Evolutionary conservation across 2,329 filamentous ascomycete genomes (phyloP).

Genomic region (Rutstroemia sydowiana): DNA sequence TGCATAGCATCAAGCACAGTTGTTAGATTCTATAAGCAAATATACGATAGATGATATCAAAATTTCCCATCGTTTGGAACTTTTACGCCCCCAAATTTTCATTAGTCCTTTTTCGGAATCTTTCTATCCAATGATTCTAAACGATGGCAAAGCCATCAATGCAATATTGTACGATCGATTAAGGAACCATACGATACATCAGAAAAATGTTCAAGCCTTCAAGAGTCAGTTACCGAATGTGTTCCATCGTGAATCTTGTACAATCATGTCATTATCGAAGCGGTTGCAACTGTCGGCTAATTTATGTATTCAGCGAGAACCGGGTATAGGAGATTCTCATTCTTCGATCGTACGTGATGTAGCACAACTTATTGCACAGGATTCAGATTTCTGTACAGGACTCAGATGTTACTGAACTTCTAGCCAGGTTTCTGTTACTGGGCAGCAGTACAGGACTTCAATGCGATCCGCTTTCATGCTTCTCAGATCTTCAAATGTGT

Average conservation of each 20-base stretch:
- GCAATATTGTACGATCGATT: slow-evolving; percentile 6
- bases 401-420: neutral
- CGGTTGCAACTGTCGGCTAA: slow-evolving; percentile 10
- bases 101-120: slow-evolving; percentile 1
- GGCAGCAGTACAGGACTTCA: slow-evolving; percentile 7
- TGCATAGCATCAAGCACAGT: neutral
- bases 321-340: neutral
- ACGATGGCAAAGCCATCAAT: slow-evolving; percentile 2
- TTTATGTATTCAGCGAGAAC: slow-evolving; percentile 5
- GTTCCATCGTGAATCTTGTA: slow-evolving; percentile 10
- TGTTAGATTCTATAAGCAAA: neutral
- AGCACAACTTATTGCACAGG: neutral
- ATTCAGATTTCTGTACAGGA: no score
- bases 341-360: neutral
- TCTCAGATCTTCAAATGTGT: neutral
- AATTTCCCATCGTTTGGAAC: slow-evolving; percentile 4
- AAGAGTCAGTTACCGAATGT: neutral
- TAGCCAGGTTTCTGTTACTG: slow-evolving; percentile 11
- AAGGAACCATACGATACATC: slow-evolving; percentile 12
- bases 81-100: slow-evolving; percentile 8
- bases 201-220: neutral
- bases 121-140: neutral
- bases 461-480: slow-evolving; percentile 5
- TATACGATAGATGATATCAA: slow-evolving; percentile 1
- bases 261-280: slow-evolving; percentile 5